Evolutionary conservation across 495 filamentous ascomycete genomes (phyloP).

Genomic region (Venustampulla echinocandica): DNA sequence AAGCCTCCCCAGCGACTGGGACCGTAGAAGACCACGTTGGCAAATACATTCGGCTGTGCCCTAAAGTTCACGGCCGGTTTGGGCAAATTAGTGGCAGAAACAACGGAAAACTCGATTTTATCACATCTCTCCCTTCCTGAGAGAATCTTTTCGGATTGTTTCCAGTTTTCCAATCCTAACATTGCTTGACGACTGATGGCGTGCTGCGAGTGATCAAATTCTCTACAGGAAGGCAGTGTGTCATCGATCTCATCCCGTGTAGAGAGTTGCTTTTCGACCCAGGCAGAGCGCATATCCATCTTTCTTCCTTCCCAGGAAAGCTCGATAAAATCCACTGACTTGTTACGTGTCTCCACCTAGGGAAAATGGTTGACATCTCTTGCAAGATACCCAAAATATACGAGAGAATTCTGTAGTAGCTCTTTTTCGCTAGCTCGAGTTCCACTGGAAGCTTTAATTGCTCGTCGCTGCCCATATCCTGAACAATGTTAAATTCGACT

Average conservation of each 20-base stretch:
- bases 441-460: slow-evolving; percentile 1
- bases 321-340: neutral
- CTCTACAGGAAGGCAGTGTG: slow-evolving; percentile 4
- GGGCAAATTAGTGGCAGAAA: neutral
- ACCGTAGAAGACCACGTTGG: slow-evolving; percentile 6
- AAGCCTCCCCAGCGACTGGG: neutral
- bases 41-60: neutral
- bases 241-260: slow-evolving; percentile 6
- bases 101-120: neutral
- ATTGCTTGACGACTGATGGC: neutral
- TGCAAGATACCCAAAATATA: slow-evolving; percentile 7
- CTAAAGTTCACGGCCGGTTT: slow-evolving; percentile 4
- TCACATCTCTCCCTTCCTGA: neutral
- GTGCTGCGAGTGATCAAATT: neutral
- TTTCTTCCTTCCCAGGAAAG: slow-evolving; percentile 3
- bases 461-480: neutral
- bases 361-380: slow-evolving; percentile 2
- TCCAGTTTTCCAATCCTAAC: slow-evolving; percentile 5
- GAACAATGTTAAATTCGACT: slow-evolving; percentile 8
- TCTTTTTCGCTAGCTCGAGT: slow-evolving; percentile 10
- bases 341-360: slow-evolving; percentile 1
- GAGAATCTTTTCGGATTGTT: slow-evolving; percentile 6
- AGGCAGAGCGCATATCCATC: slow-evolving; percentile 4
- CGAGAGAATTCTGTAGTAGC: slow-evolving; percentile 5
- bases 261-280: slow-evolving; percentile 11